phyloP scores from a whole-genome alignment of 805 yeast species.

The Kodamaea neixiangensis region DNA sequence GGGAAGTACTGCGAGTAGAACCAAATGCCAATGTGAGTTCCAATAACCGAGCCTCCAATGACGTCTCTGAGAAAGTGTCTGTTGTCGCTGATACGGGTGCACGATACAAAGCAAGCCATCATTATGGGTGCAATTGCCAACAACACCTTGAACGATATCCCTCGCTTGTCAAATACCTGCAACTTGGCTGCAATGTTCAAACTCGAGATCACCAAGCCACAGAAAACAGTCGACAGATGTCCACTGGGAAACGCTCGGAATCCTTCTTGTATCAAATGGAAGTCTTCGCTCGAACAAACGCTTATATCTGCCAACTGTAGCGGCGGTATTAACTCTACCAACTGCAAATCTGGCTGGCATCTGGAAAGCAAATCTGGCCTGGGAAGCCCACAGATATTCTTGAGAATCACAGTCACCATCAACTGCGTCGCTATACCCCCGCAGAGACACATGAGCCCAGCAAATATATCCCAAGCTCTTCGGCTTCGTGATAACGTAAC shows the following conservation, averaged over 20 bases:
- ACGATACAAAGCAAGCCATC: constrained; percentile 35
- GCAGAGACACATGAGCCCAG: constrained; percentile 34
- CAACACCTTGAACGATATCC: constrained; percentile 33
- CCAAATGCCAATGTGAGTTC: constrained; percentile 30
- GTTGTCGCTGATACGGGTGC: constrained; percentile 50
- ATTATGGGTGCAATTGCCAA: constrained; percentile 35
- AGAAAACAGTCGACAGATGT: constrained; percentile 30
- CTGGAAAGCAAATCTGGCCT: constrained; percentile 29
- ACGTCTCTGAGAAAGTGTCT: constrained; percentile 46
- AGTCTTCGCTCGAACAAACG: constrained; percentile 17
- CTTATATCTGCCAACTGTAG: constrained; percentile 3
- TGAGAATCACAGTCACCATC: constrained; percentile 34
- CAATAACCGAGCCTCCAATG: constrained; percentile 40
- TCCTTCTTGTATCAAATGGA: constrained; percentile 22
- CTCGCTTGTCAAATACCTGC: constrained; percentile 37
- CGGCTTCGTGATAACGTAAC: constrained; percentile 15
- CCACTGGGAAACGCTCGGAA: constrained; percentile 33
- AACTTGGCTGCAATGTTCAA: constrained; percentile 36
- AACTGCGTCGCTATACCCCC: constrained; percentile 42
- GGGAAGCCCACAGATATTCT: constrained; percentile 30
- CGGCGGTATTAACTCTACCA: constrained; percentile 14
- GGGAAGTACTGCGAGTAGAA: constrained; percentile 47
- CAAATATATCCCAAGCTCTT: constrained; percentile 42
- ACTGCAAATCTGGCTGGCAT: constrained; percentile 20
- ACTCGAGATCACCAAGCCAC: constrained; percentile 35